Evolutionary conservation across 257 asterid species (phyloP).

Genomic region (Solanum medicagineum): DNA sequence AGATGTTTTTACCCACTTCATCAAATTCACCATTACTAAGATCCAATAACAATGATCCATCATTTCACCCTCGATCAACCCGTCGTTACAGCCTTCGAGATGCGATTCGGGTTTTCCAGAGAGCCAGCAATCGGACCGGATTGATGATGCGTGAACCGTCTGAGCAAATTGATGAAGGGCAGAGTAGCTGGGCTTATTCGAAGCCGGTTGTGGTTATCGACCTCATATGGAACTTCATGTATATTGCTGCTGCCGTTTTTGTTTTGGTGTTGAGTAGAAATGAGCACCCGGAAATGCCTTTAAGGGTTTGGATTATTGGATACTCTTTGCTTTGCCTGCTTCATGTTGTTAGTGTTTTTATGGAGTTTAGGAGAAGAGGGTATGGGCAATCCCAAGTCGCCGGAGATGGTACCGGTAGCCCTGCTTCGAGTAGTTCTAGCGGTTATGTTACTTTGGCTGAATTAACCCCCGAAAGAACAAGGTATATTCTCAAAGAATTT

Average conservation of each 20-base stretch:
- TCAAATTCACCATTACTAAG: neutral
- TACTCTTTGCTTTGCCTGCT: slow-evolving; percentile 47
- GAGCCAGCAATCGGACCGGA: slow-evolving; percentile 51
- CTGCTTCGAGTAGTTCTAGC: neutral
- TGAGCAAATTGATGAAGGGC: slow-evolving; percentile 47
- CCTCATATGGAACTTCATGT: slow-evolving; percentile 51
- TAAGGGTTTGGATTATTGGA: slow-evolving; percentile 55
- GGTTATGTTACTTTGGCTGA: slow-evolving; percentile 3
- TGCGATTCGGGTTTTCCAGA: slow-evolving; percentile 48
- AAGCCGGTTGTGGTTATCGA: slow-evolving; percentile 52
- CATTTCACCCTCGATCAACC: slow-evolving; percentile 20
- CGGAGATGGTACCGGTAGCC: neutral
- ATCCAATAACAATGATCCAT: neutral
- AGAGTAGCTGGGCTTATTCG: slow-evolving; percentile 64
- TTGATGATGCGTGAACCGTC: slow-evolving; percentile 59
- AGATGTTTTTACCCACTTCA: neutral
- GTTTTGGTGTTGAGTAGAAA: slow-evolving; percentile 36
- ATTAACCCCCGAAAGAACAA: neutral
- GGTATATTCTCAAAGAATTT: neutral
- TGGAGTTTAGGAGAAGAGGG: slow-evolving; percentile 35
- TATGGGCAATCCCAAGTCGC: neutral
- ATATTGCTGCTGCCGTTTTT: slow-evolving; percentile 32
- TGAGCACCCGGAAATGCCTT: slow-evolving; percentile 42
- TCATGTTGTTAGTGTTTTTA: slow-evolving; percentile 44
- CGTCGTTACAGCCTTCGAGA: slow-evolving; percentile 53